Percentiles rank a stretch among this genome's conserved stretches.
These are phyloP conservation scores for Ustilago vetiveriae DNA, from an alignment of 1,284 basidiomycete genomes.

Conservation along the genomic window DNA sequence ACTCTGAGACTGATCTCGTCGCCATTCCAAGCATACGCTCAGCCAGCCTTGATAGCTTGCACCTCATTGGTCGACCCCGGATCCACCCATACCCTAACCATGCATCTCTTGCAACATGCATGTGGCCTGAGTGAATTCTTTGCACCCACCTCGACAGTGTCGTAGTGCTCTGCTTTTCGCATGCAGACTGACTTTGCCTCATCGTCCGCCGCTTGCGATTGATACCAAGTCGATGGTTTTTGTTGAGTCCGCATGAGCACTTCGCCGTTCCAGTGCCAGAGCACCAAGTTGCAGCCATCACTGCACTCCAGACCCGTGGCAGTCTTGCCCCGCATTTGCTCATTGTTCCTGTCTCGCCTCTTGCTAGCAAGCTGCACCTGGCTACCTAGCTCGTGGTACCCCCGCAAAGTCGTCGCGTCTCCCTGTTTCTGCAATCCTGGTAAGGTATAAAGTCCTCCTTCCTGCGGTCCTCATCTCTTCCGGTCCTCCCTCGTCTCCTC, in stretches of 20 bases:
- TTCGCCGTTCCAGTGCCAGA: no score
- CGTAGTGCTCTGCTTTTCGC: no score
- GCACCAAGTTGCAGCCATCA: background rate
- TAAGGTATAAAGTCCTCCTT: constrained; percentile 22
- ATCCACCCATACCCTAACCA: constrained; percentile 14
- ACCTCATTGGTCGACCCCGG: constrained; percentile 41
- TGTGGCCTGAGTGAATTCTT: background rate
- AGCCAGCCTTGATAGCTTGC: constrained; percentile 7
- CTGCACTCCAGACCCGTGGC: constrained; percentile 17
- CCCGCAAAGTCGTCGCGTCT: constrained; percentile 2
- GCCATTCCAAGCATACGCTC: constrained; percentile 5
- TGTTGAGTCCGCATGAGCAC: no score
- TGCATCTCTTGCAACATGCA: constrained; percentile 1
- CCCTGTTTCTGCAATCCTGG: background rate
- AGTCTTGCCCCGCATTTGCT: constrained; percentile 3
- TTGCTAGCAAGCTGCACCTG: background rate
- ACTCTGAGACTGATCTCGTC: background rate
- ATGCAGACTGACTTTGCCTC: no score
- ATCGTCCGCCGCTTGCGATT: no score
- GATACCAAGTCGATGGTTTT: no score
- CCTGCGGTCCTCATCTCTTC: background rate
- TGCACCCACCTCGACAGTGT: background rate
- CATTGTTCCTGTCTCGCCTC: constrained; percentile 6
- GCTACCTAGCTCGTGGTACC: constrained; percentile 7
- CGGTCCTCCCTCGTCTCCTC: constrained; percentile 7